These are phyloP conservation scores for Pythium volutum DNA, from an alignment of 352 stramenopile species.

Conservation along the genomic window DNA sequence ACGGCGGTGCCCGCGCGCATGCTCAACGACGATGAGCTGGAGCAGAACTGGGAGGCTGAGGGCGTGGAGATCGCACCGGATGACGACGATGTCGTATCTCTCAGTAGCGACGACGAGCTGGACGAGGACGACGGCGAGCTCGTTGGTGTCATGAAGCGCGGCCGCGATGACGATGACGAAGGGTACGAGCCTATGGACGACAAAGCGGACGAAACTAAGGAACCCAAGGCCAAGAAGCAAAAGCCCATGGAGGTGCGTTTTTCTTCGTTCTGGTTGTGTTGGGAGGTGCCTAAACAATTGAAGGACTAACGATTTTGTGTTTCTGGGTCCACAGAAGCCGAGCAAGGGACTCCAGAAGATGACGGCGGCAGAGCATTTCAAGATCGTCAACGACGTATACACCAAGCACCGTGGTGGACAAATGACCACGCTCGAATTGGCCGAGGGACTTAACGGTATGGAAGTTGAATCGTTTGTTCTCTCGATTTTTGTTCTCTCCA, in stretches of 20 bases:
- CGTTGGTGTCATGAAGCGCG: slow-evolving; percentile 30
- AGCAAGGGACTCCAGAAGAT: slow-evolving; percentile 80
- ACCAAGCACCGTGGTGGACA: slow-evolving; percentile 69
- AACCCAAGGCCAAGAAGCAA: slow-evolving; percentile 44
- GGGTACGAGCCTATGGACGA: slow-evolving; percentile 12
- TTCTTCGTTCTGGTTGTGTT: not conserved
- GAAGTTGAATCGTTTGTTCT: not conserved
- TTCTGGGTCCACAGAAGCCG: slow-evolving; percentile 31
- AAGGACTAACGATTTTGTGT: not conserved
- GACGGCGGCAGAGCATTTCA: slow-evolving; percentile 70
- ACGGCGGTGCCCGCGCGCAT: slow-evolving; percentile 1
- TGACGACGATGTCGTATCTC: slow-evolving; percentile 46
- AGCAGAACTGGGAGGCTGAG: slow-evolving; percentile 34
- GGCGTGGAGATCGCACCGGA: slow-evolving; percentile 25
- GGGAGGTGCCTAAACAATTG: not conserved
- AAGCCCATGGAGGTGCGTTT: slow-evolving; percentile 28
- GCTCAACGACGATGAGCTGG: slow-evolving; percentile 36
- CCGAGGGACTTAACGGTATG: slow-evolving; percentile 70
- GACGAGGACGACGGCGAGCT: slow-evolving; percentile 70
- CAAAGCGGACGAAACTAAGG: slow-evolving; percentile 9
- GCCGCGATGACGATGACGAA: slow-evolving; percentile 30
- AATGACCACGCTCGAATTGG: slow-evolving; percentile 81
- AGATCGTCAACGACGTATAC: slow-evolving; percentile 80
- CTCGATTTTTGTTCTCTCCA: not conserved
- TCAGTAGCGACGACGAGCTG: slow-evolving; percentile 79